Base-by-base conservation (phyloP, 2,329 filamentous ascomycete genomes). In the Pseudocercospora macadamiae region DNA sequence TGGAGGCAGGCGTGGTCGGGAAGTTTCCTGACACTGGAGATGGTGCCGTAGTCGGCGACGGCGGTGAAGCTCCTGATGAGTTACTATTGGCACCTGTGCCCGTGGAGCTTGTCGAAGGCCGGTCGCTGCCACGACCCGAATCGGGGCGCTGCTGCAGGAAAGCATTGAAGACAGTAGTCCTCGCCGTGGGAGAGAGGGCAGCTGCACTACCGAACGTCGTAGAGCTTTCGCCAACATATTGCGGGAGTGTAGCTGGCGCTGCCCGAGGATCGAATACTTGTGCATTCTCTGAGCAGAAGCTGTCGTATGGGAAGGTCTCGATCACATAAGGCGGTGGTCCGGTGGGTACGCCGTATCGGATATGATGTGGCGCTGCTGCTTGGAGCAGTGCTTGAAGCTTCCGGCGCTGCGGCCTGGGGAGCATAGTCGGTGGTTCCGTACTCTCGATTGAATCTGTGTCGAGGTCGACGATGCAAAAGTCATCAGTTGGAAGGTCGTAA, bases 401-500 rank as follows among this genome's bases (percentile, higher is more conserved):
- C 64, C 93, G 84, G 49, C 95, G 86, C 73, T 96, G 90, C 70
- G 96, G 93, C 61, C 91, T 87, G 8, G 95, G 95, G 21, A 99
- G 81, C 42, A 88, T 82, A 47, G 85, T 83, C n/a, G 93, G 91
- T 58, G 87, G 84, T 4, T 86, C 81, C 1, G 91, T 95, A 49
- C 91, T 89, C 71, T 96, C 91, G 61, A 99, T 93, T 14, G 87
- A 87, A 74, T 99, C 90, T 73, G 89, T 87, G 74, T 99, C 95
- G 52, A 99, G 80, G 74, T 99, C 95, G 32, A 97, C 92, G 14
- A 97, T 81, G 16, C 97, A 93, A 73, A 93, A 97, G 71, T 97
- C 95, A 68, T 97, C 95, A 5, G 96, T 91, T 0, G 95, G 95
- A 39, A 97, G 83, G 66, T 92, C 88, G 47, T 92, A 85, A 57